A percentile compares a stretch with the other conserved stretches of the same genome.
phyloP scores from a whole-genome alignment of 345 rosid genomes.

The Ailanthus altissimus region DNA sequence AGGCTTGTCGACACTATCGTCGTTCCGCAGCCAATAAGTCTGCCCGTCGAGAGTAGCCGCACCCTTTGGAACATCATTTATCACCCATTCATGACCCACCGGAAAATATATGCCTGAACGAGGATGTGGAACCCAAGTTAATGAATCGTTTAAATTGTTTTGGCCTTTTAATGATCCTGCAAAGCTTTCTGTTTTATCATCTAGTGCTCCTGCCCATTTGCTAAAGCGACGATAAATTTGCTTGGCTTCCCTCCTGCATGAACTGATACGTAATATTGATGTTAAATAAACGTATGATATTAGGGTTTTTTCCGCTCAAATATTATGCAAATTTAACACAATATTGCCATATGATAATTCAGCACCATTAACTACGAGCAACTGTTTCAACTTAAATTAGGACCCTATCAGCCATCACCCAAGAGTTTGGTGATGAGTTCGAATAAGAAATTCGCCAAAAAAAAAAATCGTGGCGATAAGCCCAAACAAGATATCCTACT shows the following conservation, averaged over 20 bases:
- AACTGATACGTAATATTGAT: too few species aligned
- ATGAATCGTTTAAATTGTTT: neutral
- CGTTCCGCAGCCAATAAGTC: slow-evolving; percentile 56
- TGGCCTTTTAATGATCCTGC: neutral
- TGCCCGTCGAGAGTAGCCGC: slow-evolving; percentile 47
- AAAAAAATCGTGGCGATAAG: too few species aligned
- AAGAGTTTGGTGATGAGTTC: too few species aligned
- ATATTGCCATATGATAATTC: too few species aligned
- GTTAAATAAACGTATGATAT: neutral
- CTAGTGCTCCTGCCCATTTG: neutral
- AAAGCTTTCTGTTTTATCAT: neutral
- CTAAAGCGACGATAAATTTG: neutral
- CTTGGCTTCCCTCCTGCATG: slow-evolving; percentile 21
- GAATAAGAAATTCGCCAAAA: too few species aligned
- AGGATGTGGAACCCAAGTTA: slow-evolving; percentile 65
- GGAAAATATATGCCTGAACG: slow-evolving; percentile 68
- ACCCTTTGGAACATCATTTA: slow-evolving; percentile 53
- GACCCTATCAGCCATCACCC: too few species aligned
- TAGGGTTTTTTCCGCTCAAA: neutral
- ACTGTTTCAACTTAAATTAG: too few species aligned
- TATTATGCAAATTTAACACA: too few species aligned
- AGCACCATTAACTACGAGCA: too few species aligned
- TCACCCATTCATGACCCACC: slow-evolving; percentile 60
- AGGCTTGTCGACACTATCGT: slow-evolving; percentile 52
- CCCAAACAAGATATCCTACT: too few species aligned